Percentiles rank a stretch among this genome's conserved stretches.
phyloP scores from a whole-genome alignment of 139 green algal species.

The Chlorella sp. region DNA sequence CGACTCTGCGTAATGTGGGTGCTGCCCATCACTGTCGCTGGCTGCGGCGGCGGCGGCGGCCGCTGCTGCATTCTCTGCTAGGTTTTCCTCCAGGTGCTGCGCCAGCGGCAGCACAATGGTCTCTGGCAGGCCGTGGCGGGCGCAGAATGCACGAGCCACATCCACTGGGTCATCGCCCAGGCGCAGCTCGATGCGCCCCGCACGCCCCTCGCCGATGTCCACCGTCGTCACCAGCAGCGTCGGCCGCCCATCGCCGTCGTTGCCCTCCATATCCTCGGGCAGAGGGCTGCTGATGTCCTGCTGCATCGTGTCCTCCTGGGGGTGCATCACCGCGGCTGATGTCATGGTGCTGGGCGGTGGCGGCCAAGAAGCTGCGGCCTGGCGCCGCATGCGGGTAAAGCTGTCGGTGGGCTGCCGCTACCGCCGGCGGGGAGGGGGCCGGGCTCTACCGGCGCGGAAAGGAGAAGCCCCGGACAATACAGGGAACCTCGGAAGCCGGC shows the following conservation, averaged over 20 bases:
- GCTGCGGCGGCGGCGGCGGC: neutral
- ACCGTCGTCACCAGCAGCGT: slow-evolving; percentile 86
- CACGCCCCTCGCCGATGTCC: slow-evolving; percentile 76
- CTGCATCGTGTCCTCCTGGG: neutral
- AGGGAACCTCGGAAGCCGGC: neutral
- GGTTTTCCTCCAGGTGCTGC: slow-evolving; percentile 76
- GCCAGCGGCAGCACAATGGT: slow-evolving; percentile 70
- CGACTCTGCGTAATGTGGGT: neutral
- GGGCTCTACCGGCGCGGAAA: too few relatives aligned
- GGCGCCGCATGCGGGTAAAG: neutral
- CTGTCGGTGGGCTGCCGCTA: slow-evolving; percentile 5
- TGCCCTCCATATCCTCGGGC: neutral
- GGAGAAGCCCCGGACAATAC: too few relatives aligned
- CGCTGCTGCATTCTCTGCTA: slow-evolving; percentile 34
- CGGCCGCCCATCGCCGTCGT: neutral
- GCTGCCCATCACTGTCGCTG: neutral
- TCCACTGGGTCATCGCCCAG: slow-evolving; percentile 69
- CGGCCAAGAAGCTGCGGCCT: neutral
- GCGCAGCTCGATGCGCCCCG: slow-evolving; percentile 70
- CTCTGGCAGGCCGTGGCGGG: slow-evolving; percentile 65
- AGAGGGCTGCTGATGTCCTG: neutral
- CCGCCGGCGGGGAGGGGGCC: neutral
- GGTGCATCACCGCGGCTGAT: neutral
- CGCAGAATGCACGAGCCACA: slow-evolving; percentile 73
- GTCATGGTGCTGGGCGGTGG: neutral